Conservation (phyloP, 1,139 yeast genomes). For the Protomyces inouyei region DNA sequence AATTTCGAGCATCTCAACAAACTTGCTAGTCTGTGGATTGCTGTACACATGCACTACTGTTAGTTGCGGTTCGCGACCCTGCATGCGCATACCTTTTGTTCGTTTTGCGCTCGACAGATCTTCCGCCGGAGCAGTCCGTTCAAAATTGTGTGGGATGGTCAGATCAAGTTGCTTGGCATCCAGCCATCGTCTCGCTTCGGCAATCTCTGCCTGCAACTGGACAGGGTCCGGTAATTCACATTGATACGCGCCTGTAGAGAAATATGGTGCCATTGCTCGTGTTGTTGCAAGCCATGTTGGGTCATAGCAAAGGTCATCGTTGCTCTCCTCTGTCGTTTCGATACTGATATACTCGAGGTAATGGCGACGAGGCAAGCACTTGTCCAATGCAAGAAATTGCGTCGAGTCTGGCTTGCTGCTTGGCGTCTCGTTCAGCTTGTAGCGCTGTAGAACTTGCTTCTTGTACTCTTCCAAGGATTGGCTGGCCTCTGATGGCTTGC, state of each 20-base stretch:
- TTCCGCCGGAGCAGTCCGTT: constrained; percentile 30
- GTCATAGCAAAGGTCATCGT: constrained; percentile 37
- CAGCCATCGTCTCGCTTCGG: constrained; percentile 37
- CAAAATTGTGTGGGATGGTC: constrained; percentile 35
- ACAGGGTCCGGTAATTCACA: constrained; percentile 30
- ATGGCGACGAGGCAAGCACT: constrained; percentile 61
- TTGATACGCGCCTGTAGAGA: constrained; percentile 29
- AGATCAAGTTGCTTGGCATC: constrained; percentile 36
- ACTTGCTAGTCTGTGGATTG: constrained; percentile 32
- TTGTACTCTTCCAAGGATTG: constrained; percentile 12
- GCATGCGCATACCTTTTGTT: not conserved
- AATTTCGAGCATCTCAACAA: constrained; percentile 30
- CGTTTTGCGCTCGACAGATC: not conserved
- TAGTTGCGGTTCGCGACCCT: not conserved
- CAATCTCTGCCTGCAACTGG: constrained; percentile 28
- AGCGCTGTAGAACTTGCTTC: constrained; percentile 1
- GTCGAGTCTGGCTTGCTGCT: constrained; percentile 41
- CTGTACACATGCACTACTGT: constrained; percentile 27
- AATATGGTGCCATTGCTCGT: constrained; percentile 35
- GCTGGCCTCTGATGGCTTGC: not conserved
- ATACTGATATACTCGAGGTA: constrained; percentile 49
- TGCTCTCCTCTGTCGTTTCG: constrained; percentile 28
- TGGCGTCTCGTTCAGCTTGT: not conserved
- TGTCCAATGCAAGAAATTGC: constrained; percentile 73
- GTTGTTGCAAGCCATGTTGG: constrained; percentile 43